Evolutionary conservation across 768 basidiomycete genomes (phyloP).

Genomic region (Postia placenta): DNA sequence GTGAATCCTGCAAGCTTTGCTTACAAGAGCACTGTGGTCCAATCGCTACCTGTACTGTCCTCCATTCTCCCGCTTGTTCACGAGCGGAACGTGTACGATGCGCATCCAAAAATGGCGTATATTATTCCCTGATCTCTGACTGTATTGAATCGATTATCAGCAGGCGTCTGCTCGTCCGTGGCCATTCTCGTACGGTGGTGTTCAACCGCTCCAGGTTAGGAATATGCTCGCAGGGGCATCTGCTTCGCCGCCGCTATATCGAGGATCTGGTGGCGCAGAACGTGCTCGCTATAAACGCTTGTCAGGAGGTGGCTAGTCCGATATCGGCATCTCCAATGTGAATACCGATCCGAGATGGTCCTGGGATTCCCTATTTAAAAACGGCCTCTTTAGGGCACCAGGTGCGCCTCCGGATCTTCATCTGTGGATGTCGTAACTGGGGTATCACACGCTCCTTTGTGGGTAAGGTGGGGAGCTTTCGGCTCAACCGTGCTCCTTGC

Average conservation of each 20-base stretch:
- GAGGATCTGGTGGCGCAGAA: background rate
- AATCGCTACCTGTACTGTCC: background rate
- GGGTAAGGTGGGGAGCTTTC: background rate
- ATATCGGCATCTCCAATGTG: background rate
- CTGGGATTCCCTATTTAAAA: background rate
- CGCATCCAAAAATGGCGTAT: background rate
- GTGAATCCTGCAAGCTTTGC: background rate
- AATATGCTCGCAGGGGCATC: background rate
- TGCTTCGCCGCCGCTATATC: background rate
- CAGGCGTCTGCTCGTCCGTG: background rate
- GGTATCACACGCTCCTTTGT: background rate
- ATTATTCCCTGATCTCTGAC: background rate
- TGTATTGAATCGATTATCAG: constrained; percentile 3
- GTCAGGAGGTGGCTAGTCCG: background rate
- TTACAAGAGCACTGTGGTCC: background rate
- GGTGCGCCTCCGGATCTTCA: background rate
- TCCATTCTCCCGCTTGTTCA: background rate
- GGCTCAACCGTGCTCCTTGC: background rate
- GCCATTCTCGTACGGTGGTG: background rate
- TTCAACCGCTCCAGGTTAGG: background rate
- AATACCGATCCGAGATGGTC: background rate
- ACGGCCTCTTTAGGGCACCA: background rate
- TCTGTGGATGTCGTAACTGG: background rate
- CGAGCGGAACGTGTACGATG: constrained; percentile 1
- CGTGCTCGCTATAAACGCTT: background rate